Base-by-base conservation (phyloP, 1,284 basidiomycete genomes). In the Vanrija sp. region DNA sequence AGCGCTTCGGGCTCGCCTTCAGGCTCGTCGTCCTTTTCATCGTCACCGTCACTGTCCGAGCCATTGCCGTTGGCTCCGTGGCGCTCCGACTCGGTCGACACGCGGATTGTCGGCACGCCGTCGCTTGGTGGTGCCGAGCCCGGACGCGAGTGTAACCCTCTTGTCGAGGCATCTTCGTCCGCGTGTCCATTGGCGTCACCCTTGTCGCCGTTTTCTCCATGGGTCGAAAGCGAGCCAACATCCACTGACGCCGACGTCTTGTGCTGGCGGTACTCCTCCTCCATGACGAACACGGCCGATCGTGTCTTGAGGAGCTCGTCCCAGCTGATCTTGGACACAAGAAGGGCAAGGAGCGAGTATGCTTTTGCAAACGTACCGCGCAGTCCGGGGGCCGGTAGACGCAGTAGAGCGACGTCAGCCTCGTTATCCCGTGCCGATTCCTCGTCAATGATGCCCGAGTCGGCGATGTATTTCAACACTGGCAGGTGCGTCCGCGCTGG, bases 231-330 rank as follows among this genome's bases (percentile, higher is more conserved):
- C 38, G 38, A n/a, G 19, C 38, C 38, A 22, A 60, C 41, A 42
- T 71, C 71, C 1, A 73, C 56, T 9, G 72, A 71, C 5, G 85
- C 84, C 83, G 87, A 50, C 27, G 75, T 71, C 62, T 80, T 80
- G 61, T 81, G 81, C 61, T 77, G 70, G 25, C 96, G 82, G 73
- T 98, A 99, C 75, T 99, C 95, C 72, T 98, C 95, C 75, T 98
- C 95, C 95, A 98, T 99, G 37, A 99, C 96, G 75, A 99, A 98
- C 10, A 99, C 95, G 45, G 81, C 78, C 72, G 89, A 93, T 80
- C 95, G 85, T 25, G 88, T 89, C 78, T 92, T 92, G 53, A 98
- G 82, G 15, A 98, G 82, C 78, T 98, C 96, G 75, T 99, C 96
- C 96, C 95, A 99, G 0, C 95, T 96, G 61, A 99, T 92, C 64